Conservation (phyloP, 2,329 filamentous ascomycete species). For the Lachnellula occidentalis region DNA sequence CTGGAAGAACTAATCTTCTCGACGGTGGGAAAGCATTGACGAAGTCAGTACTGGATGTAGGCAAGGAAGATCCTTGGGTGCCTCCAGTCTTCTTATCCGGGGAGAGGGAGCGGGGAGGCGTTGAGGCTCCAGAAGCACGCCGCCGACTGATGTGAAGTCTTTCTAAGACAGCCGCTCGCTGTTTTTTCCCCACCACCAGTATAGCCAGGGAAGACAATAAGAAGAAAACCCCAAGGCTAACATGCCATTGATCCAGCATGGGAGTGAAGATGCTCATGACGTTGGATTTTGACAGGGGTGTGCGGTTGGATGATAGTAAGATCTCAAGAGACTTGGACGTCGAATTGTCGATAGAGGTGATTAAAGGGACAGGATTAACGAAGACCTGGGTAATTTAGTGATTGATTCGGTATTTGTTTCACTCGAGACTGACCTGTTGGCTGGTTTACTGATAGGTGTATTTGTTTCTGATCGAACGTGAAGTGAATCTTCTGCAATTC, state of each 20-base stretch:
- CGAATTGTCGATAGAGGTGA: too few species aligned
- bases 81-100: constrained; percentile 14
- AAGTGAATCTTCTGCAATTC: too few species aligned
- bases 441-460: too few species aligned
- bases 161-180: constrained; percentile 21
- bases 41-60: constrained; percentile 16
- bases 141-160: constrained; percentile 24
- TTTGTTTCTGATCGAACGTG: too few species aligned
- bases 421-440: too few species aligned
- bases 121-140: constrained; percentile 28
- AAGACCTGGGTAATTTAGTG: too few species aligned
- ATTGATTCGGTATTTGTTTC: too few species aligned
- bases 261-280: constrained; percentile 17
- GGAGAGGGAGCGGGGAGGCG: constrained; percentile 29
- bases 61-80: constrained; percentile 1
- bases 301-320: too few species aligned
- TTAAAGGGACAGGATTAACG: too few species aligned
- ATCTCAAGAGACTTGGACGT: too few species aligned
- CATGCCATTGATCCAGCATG: constrained; percentile 19
- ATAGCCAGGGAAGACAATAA: constrained; percentile 17
- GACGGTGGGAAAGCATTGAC: constrained; percentile 26
- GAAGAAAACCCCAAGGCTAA: constrained; percentile 23
- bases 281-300: neutral
- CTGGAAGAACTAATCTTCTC: constrained; percentile 21
- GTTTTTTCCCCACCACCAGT: constrained; percentile 20